A percentile compares a stretch with the other conserved stretches of the same genome.
Evolutionary conservation across 2,329 filamentous ascomycete genomes (phyloP).

Genomic region (Ophiostoma sp.): DNA sequence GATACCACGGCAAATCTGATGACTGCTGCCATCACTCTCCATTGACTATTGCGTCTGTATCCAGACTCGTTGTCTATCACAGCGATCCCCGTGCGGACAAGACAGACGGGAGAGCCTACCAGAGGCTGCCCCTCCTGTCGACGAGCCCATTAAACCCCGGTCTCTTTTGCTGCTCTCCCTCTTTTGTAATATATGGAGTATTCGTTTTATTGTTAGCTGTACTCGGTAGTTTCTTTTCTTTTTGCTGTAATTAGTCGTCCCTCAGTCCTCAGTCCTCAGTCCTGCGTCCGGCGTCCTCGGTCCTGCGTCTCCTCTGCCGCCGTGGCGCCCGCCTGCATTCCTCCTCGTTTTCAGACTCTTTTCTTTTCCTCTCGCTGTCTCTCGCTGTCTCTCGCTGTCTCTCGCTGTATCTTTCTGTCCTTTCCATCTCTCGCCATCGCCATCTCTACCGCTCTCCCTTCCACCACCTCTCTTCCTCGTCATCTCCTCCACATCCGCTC

Average conservation of each 20-base stretch:
- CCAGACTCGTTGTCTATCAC: too few relatives aligned
- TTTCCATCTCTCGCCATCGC: neutral
- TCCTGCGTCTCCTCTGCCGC: neutral
- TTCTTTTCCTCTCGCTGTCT: slow-evolving; percentile 9
- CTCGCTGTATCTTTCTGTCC: slow-evolving; percentile 6
- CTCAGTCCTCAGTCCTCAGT: neutral
- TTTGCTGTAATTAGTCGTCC: neutral
- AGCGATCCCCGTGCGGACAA: neutral
- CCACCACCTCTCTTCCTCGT: neutral
- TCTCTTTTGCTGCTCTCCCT: neutral
- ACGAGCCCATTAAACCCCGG: neutral
- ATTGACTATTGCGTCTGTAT: too few relatives aligned
- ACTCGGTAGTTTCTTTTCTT: neutral
- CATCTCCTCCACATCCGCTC: neutral
- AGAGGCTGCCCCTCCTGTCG: neutral
- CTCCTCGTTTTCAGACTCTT: neutral
- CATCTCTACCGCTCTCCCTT: neutral
- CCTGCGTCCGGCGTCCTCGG: too few relatives aligned
- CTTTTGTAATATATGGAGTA: neutral
- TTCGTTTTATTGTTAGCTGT: neutral
- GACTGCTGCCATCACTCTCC: too few relatives aligned
- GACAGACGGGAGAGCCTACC: neutral
- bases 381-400: slow-evolving; percentile 3
- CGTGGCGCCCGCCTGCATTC: neutral
- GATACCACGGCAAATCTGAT: neutral